Evolutionary conservation across 2,329 filamentous ascomycete genomes (phyloP).

Genomic region (Fusarium caatingaense): DNA sequence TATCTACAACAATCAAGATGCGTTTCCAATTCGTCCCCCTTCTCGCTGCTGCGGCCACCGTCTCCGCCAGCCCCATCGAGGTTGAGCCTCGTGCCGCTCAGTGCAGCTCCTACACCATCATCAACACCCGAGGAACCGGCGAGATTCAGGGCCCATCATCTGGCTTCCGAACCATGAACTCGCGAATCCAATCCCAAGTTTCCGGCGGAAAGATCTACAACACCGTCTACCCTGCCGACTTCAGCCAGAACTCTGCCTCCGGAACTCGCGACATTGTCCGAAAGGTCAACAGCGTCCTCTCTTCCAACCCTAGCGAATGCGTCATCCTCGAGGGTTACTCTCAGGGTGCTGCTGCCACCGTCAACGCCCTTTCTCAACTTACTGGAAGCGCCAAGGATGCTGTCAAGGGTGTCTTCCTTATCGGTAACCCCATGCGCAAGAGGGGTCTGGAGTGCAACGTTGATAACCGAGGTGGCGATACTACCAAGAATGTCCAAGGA

Average conservation of each 20-base stretch:
- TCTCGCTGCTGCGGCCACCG: not conserved
- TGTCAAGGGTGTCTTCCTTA: constrained; percentile 13
- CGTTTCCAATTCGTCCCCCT: constrained; percentile 1
- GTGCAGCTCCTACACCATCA: constrained; percentile 23
- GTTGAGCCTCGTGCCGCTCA: not conserved
- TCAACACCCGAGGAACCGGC: constrained; percentile 21
- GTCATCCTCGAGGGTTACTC: constrained; percentile 19
- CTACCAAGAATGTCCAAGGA: constrained; percentile 15
- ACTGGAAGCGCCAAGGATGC: constrained; percentile 11
- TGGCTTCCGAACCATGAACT: constrained; percentile 25
- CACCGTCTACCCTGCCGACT: constrained; percentile 15
- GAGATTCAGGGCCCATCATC: constrained; percentile 9
- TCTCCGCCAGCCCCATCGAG: not conserved
- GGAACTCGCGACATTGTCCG: constrained; percentile 12
- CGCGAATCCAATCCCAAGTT: constrained; percentile 1
- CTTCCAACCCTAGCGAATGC: constrained; percentile 8
- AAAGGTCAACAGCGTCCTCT: constrained; percentile 5
- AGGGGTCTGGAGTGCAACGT: constrained; percentile 14
- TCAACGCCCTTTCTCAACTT: constrained; percentile 11
- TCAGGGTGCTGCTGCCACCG: constrained; percentile 20
- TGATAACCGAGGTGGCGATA: constrained; percentile 11
- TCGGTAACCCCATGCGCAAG: constrained; percentile 13
- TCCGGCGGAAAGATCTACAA: constrained; percentile 21
- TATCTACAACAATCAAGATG: not conserved
- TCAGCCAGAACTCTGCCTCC: constrained; percentile 1